A percentile compares a stretch with the other conserved stretches of the same genome.
Evolutionary conservation across 2,329 filamentous ascomycete genomes (phyloP).

Genomic region (Neurospora sp.): DNA sequence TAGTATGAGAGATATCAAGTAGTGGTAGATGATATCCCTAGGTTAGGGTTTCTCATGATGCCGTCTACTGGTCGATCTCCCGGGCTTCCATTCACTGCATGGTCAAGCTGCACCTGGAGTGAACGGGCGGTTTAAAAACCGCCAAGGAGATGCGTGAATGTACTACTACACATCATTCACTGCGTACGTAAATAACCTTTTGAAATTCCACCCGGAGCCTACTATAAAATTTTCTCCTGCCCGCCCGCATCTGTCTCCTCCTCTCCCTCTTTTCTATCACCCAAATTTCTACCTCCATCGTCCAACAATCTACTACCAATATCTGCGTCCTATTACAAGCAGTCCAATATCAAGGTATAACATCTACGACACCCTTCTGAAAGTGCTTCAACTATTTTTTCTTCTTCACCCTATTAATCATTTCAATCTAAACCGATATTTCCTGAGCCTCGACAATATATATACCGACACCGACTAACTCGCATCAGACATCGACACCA

Average conservation of each 20-base stretch:
- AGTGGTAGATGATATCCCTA: background rate
- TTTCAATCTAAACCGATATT: too few species aligned
- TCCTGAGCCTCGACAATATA: background rate
- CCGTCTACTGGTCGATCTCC: too few species aligned
- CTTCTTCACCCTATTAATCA: background rate
- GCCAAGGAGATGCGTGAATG: background rate
- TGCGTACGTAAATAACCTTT: background rate
- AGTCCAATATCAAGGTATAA: background rate
- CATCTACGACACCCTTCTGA: background rate
- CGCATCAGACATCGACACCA: background rate
- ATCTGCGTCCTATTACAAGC: background rate
- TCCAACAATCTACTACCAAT: background rate
- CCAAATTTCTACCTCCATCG: background rate
- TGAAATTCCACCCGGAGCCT: background rate
- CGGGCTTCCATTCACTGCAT: background rate
- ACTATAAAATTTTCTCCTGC: background rate
- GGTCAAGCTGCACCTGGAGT: too few species aligned
- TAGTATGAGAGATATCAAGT: background rate
- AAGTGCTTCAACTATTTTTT: accelerated
- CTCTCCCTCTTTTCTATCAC: background rate
- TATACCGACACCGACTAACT: background rate
- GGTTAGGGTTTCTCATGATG: background rate
- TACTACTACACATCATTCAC: background rate
- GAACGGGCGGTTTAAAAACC: background rate
- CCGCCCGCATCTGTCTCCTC: background rate